phyloP scores from a whole-genome alignment of 2,329 filamentous ascomycete genomes.

The Bipolaris victoriae region DNA sequence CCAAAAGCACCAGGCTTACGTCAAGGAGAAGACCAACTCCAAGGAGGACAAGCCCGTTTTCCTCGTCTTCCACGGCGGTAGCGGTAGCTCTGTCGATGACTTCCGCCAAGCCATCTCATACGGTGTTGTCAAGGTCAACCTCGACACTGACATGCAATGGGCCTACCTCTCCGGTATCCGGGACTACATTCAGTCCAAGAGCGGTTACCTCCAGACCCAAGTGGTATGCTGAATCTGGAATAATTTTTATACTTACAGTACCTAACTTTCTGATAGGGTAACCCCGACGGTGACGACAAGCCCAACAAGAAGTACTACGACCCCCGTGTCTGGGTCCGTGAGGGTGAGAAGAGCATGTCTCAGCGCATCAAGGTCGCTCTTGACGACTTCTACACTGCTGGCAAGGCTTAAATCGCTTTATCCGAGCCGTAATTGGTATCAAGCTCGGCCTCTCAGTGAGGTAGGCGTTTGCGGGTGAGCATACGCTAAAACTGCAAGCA shows the following conservation, averaged over 20 bases:
- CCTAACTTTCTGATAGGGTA: conserved; percentile 59
- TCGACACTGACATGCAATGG: conserved; percentile 93
- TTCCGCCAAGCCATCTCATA: conserved; percentile 66
- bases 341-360: conserved; percentile 95
- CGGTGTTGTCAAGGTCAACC: conserved; percentile 99
- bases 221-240: conserved; percentile 54
- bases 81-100: conserved; percentile 88
- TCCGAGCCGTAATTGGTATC: neutral
- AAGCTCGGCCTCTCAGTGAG: conserved; percentile 4
- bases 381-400: conserved; percentile 87
- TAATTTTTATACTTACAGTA: neutral
- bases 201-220: conserved; percentile 81
- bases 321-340: conserved; percentile 92
- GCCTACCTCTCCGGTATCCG: conserved; percentile 92
- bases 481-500: conserved; percentile 3
- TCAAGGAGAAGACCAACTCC: conserved; percentile 70
- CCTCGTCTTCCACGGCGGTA: conserved; percentile 99
- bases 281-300: conserved; percentile 95
- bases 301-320: conserved; percentile 92
- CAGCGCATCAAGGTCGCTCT: conserved; percentile 78
- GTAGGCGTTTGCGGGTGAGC: conserved; percentile 24
- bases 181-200: conserved; percentile 92
- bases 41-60: conserved; percentile 72
- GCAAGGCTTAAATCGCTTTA: conserved; percentile 67
- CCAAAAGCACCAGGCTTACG: conserved; percentile 92